A percentile compares a stretch with the other conserved stretches of the same genome.
These are phyloP conservation scores for Penicillium crustosum DNA, from an alignment of 2,329 filamentous ascomycete genomes.

Conservation along the genomic window DNA sequence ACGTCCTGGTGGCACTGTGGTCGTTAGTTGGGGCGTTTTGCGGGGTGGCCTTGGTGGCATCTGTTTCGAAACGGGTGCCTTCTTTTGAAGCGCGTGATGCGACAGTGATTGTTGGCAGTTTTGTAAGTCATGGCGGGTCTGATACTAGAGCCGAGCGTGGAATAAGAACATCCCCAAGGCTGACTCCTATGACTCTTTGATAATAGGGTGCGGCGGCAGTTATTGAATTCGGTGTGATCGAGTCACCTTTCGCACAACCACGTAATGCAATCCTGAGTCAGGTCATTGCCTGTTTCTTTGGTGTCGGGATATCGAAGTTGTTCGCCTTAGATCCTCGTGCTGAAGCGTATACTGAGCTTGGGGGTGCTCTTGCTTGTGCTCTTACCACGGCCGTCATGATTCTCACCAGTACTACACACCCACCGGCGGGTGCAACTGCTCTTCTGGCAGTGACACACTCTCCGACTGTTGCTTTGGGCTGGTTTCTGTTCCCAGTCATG, in stretches of 20 bases:
- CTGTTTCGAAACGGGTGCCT: conserved; percentile 56
- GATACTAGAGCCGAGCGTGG: background rate
- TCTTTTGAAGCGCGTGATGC: conserved; percentile 54
- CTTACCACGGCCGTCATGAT: conserved; percentile 64
- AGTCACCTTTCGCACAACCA: conserved; percentile 71
- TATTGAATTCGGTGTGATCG: conserved; percentile 70
- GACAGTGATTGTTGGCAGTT: conserved; percentile 67
- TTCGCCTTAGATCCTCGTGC: conserved; percentile 55
- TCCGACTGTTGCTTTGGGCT: conserved; percentile 55
- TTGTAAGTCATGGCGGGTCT: conserved; percentile 53
- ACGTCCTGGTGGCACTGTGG: conserved; percentile 61
- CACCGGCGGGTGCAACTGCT: conserved; percentile 72
- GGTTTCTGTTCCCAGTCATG: conserved; percentile 66
- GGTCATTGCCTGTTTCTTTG: conserved; percentile 60
- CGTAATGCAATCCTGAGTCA: conserved; percentile 70
- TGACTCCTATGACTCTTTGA: background rate
- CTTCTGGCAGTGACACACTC: conserved; percentile 62
- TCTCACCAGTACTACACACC: conserved; percentile 70
- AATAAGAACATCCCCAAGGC: background rate
- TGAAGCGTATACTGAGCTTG: conserved; percentile 61
- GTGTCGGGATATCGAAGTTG: conserved; percentile 63
- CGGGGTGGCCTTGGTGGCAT: conserved; percentile 60
- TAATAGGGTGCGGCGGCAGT: conserved; percentile 69
- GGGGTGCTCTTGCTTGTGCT: conserved; percentile 65
- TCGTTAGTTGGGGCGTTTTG: conserved; percentile 65